Base-by-base conservation (phyloP, 2,329 filamentous ascomycete genomes). In the Amphichorda felina region DNA sequence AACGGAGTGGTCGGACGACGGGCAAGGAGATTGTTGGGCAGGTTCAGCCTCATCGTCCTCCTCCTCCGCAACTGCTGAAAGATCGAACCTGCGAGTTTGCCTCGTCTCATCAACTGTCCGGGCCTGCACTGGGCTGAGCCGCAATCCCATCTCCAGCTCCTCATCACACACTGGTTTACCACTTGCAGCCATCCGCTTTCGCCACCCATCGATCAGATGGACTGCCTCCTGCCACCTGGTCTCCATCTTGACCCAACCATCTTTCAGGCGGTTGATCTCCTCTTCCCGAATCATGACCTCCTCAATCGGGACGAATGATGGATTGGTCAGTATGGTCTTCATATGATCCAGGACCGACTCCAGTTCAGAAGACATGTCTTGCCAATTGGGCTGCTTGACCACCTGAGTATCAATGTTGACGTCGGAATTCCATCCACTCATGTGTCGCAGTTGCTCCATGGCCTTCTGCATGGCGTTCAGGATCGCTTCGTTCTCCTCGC, bases 181-280 rank as follows among this genome's bases (percentile, higher is more conserved):
- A 43, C 72, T 78, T 35, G 68, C 69, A 13, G 74, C 75, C 73
- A 94, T 86, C 29, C 85, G 73, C 53, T 77, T 81, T 41, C 88
- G 79, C 89, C 91, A 96, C 24, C 82, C 79, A 44, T 95, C 85
- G 64, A 98, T 94, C 60, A 98, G 75, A 25, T 76, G 71, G 10
- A 96, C 79, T 1, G 91, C 85, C 51, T 96, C 89, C 44, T 77
- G 79, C 86, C 91, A 94, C 35, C 87, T 75, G 16, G 66, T 72
- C 56, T 96, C 88, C 84, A 96, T 94, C 58, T 82, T 87, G 53
- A 93, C 83, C 81, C 89, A 94, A 13, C 88, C 86, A 37, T 82
- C 75, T 37, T 85, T 77, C 33, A 98, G 66, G 35, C 84, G 74
- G 35, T 72, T 70, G 43, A 98, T 96, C 54, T 95, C 88, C 40